Conservation (phyloP, 2,329 filamentous ascomycete species). For the Fusarium succisae region DNA sequence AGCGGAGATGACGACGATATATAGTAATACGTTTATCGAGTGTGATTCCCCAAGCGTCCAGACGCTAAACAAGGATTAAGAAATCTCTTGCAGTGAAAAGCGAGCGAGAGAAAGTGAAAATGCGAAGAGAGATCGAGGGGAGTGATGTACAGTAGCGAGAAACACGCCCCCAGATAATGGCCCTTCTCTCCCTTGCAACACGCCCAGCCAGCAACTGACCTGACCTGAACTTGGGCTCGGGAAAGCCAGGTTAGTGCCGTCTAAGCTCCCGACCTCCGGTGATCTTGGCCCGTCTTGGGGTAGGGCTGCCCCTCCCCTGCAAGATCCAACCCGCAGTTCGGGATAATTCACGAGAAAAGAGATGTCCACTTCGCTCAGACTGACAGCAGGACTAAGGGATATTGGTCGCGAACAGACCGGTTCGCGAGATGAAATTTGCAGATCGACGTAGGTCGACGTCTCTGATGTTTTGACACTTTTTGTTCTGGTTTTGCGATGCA, state of each 20-base stretch:
- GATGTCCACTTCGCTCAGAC: slow-evolving; percentile 8
- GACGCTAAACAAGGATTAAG: slow-evolving; percentile 5
- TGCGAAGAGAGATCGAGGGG: not conserved
- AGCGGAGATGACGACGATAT: slow-evolving; percentile 26
- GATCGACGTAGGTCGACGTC: slow-evolving; percentile 23
- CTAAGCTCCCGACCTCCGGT: slow-evolving; percentile 17
- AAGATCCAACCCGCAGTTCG: slow-evolving; percentile 22
- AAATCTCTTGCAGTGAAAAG: slow-evolving; percentile 9
- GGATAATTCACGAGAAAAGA: not conserved
- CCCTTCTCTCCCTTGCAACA: slow-evolving; percentile 13
- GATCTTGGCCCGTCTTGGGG: slow-evolving; percentile 22
- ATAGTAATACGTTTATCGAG: slow-evolving; percentile 10
- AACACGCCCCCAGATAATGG: not conserved
- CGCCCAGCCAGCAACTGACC: not conserved
- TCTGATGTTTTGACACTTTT: not conserved
- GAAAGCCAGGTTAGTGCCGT: slow-evolving; percentile 10
- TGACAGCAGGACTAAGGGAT: not conserved
- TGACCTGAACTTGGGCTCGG: slow-evolving; percentile 14
- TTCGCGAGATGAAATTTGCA: slow-evolving; percentile 1
- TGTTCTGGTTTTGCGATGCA: not conserved
- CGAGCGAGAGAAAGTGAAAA: not conserved
- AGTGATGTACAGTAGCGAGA: not conserved
- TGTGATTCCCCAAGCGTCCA: not conserved
- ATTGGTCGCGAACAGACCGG: not conserved
- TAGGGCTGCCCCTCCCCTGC: slow-evolving; percentile 16